A percentile compares a stretch with the other conserved stretches of the same genome.
Conservation (phyloP, 2,329 filamentous ascomycete species). For the Fusarium graminum region DNA sequence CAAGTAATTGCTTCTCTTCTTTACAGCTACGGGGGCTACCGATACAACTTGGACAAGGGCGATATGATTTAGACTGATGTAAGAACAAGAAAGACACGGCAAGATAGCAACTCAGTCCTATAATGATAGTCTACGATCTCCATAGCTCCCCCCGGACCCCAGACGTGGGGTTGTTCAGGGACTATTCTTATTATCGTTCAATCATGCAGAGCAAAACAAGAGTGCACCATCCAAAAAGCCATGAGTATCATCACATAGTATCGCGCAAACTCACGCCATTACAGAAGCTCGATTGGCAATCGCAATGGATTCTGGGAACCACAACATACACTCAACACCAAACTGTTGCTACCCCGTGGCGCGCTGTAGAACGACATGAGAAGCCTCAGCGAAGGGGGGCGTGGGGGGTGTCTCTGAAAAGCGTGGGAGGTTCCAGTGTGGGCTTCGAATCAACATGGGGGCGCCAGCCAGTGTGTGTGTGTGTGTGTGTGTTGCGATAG, state of each 20-base stretch:
- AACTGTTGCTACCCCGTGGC: background rate
- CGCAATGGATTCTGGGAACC: constrained; percentile 13
- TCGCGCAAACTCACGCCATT: constrained; percentile 24
- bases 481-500: constrained; percentile 22
- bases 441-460: constrained; percentile 33
- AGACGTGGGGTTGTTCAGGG: constrained; percentile 29
- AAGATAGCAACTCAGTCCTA: constrained; percentile 10
- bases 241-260: constrained; percentile 9
- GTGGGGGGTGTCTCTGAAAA: constrained; percentile 43
- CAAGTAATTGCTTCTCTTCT: constrained; percentile 10
- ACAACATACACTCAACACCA: constrained; percentile 3
- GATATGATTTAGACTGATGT: constrained; percentile 1
- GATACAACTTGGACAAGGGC: constrained; percentile 4
- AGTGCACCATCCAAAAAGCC: constrained; percentile 22
- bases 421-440: constrained; percentile 37
- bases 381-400: constrained; percentile 33
- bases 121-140: background rate
- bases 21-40: background rate
- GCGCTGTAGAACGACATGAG: constrained; percentile 31
- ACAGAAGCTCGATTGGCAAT: constrained; percentile 23
- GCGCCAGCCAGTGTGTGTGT: constrained; percentile 29
- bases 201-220: constrained; percentile 13
- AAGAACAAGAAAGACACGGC: constrained; percentile 3
- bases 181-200: constrained; percentile 16
- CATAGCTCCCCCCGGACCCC: constrained; percentile 17